Conservation (phyloP, 1,284 basidiomycete genomes). For the Meira miltonrushii region DNA sequence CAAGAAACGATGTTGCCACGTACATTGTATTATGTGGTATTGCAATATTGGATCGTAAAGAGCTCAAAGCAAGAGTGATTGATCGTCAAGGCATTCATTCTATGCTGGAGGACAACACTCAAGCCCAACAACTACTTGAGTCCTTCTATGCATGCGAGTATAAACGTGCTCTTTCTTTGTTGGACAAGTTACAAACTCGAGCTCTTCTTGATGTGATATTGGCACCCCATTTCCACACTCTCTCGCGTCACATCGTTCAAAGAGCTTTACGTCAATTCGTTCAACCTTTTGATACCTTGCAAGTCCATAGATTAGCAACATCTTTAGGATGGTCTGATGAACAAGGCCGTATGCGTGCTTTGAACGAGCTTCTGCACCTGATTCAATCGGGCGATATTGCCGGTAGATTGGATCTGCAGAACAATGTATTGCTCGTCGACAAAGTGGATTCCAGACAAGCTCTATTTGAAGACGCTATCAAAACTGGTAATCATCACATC, state of each 20-base stretch:
- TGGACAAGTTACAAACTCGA: constrained; percentile 69
- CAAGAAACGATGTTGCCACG: constrained; percentile 72
- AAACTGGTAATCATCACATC: constrained; percentile 66
- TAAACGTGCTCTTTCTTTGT: constrained; percentile 68
- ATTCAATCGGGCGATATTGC: constrained; percentile 70
- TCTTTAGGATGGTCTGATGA: constrained; percentile 75
- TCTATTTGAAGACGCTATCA: constrained; percentile 68
- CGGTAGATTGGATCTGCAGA: constrained; percentile 61
- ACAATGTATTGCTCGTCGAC: constrained; percentile 67
- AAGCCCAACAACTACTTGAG: constrained; percentile 73
- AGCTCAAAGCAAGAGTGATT: constrained; percentile 65
- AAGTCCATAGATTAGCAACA: constrained; percentile 68
- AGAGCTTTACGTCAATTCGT: constrained; percentile 62
- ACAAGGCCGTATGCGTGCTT: constrained; percentile 56
- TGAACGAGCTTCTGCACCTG: constrained; percentile 65
- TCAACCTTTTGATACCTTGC: constrained; percentile 73
- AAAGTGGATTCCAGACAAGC: constrained; percentile 68
- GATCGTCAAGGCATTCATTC: constrained; percentile 66
- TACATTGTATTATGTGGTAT: constrained; percentile 76
- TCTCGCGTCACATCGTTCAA: constrained; percentile 58
- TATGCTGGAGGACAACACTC: constrained; percentile 79
- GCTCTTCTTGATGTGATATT: constrained; percentile 73
- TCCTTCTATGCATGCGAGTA: constrained; percentile 77
- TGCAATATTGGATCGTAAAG: constrained; percentile 65
- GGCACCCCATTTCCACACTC: constrained; percentile 58